Conservation (phyloP, 139 green algal species). For the Coelastrella sp. region DNA sequence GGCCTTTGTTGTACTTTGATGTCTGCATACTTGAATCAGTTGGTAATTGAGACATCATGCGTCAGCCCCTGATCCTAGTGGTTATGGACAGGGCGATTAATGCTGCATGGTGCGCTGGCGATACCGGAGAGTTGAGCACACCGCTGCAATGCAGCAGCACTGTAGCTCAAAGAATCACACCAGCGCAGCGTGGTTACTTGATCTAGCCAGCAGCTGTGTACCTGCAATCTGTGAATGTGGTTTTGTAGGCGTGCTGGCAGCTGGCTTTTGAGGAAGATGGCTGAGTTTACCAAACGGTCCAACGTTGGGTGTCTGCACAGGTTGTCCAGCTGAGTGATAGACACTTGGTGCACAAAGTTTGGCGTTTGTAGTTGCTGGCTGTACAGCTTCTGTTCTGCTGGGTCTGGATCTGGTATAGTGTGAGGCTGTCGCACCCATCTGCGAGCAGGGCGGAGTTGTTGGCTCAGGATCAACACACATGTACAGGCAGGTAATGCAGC, state of each 20-base stretch:
- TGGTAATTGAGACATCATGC: too few relatives aligned
- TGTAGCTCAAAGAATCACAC: neutral
- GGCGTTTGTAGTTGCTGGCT: neutral
- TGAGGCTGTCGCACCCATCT: neutral
- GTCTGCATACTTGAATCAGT: too few relatives aligned
- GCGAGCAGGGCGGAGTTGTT: neutral
- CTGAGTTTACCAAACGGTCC: conserved; percentile 24
- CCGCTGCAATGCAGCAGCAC: neutral
- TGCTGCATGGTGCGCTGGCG: too few relatives aligned
- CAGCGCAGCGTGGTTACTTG: neutral
- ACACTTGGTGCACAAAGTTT: conserved; percentile 32
- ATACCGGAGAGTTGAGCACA: too few relatives aligned
- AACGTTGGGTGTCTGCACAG: conserved; percentile 12
- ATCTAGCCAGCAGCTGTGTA: neutral
- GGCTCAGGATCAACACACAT: neutral
- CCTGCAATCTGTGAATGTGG: conserved; percentile 36
- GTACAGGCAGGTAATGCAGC: neutral
- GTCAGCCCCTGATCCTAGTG: too few relatives aligned
- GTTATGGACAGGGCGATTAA: neutral
- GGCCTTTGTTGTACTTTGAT: neutral
- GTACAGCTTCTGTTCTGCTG: conserved; percentile 15
- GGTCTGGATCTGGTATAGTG: conserved; percentile 36
- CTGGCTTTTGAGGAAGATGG: conserved; percentile 39
- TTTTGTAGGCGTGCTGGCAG: conserved; percentile 43
- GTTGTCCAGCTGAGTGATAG: conserved; percentile 42